Conservation (phyloP, 495 filamentous ascomycete species). For the Aspergillus heteromorphus region DNA sequence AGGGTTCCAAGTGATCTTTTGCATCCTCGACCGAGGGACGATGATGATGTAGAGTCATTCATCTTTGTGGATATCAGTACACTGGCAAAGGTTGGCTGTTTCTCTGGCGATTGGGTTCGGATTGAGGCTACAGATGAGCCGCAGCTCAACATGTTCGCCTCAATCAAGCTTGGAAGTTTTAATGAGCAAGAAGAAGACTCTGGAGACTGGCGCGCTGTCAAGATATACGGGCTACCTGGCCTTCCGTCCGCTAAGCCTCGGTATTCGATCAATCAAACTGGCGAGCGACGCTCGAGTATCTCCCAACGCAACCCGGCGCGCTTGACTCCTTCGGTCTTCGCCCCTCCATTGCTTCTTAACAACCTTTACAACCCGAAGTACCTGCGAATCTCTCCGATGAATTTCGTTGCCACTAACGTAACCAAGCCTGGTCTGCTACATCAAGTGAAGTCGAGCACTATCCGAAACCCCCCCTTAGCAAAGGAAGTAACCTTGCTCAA, state of each 20-base stretch:
- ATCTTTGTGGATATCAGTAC: slow-evolving; percentile 84
- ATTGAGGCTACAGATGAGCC: slow-evolving; percentile 69
- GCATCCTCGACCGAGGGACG: slow-evolving; percentile 73
- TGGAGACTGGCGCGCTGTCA: slow-evolving; percentile 69
- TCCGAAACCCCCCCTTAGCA: slow-evolving; percentile 71
- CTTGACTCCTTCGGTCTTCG: slow-evolving; percentile 58
- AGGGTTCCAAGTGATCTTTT: slow-evolving; percentile 72
- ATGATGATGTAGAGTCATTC: slow-evolving; percentile 83
- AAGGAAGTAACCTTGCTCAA: slow-evolving; percentile 90
- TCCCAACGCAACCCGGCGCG: slow-evolving; percentile 38
- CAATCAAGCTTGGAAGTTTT: slow-evolving; percentile 45
- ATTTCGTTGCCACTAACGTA: slow-evolving; percentile 32
- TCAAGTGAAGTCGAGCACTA: slow-evolving; percentile 45
- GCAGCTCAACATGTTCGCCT: slow-evolving; percentile 47
- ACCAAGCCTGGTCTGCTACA: slow-evolving; percentile 33
- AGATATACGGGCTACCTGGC: slow-evolving; percentile 83
- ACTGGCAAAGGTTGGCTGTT: slow-evolving; percentile 83
- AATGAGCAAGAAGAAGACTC: slow-evolving; percentile 38
- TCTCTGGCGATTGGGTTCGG: slow-evolving; percentile 96
- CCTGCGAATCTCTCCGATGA: slow-evolving; percentile 62
- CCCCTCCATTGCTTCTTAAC: slow-evolving; percentile 79
- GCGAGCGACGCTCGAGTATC: slow-evolving; percentile 47
- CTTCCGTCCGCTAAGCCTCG: slow-evolving; percentile 44
- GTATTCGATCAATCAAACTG: slow-evolving; percentile 46
- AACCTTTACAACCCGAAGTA: slow-evolving; percentile 77